Base-by-base conservation (phyloP, 257 asterid genomes). In the Coffea canephora region DNA sequence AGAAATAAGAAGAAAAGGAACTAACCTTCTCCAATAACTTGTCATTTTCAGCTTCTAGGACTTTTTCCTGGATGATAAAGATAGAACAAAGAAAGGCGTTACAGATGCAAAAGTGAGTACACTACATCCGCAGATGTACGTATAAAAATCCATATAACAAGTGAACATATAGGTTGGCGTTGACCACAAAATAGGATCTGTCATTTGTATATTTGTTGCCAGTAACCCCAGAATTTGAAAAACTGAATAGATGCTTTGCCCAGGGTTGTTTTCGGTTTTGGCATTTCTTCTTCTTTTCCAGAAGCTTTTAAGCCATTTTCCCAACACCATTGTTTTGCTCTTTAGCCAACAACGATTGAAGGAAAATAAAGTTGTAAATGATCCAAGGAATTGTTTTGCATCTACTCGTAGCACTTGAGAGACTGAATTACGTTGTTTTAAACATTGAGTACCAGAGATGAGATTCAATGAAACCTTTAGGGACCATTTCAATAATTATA, bases 31-130 rank as follows among this genome's bases (percentile, higher is more conserved):
- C 91, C 82, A 76, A 54, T 70, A 96, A 88, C 84, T 82, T 70
- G 43, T 90, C 89, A 84, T 96, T 93, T 86, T 96, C 98, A 78
- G 97, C 93, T 31, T 90, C 86, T 66, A 96, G 90, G 83, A 87
- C 88, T 79, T 87, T 90, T 68, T 83, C 99, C 98, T 96, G 88
- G 59, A 79, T 31, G 21, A 45, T 1, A 46, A 15, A 78, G 31
- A 31, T 31, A 31, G 59, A 12, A 73, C 46, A 72, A 78, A 36
- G 64, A 74, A 77, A 41, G 46, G 36, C 14, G 46, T 65, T 27
- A 64, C 25, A 50, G 14, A 67, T 48, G 46, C 68, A 73, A 49
- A 31, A 49, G 39, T 27, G 2, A 18, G 65, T 59, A 59, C 39
- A 45, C 0, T n/a, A 25, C n/a, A 62, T 49, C 48, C 43, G n/a